Conservation (phyloP, 768 basidiomycete species). For the Phaffia tasmanica region DNA sequence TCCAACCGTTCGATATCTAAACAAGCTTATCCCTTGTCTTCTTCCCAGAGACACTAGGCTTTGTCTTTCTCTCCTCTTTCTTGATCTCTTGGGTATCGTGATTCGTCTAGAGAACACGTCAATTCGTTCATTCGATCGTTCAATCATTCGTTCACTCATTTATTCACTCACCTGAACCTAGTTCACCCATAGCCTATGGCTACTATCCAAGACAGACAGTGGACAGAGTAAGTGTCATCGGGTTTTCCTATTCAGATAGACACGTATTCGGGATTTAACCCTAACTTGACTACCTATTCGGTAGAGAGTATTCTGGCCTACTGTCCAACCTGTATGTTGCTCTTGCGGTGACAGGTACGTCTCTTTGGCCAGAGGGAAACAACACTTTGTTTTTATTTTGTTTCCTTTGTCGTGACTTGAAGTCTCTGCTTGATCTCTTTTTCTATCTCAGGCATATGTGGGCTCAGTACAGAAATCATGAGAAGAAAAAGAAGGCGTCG, state of each 20-base stretch:
- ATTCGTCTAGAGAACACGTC: too few species aligned
- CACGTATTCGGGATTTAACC: neutral
- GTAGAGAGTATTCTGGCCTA: conserved; percentile 21
- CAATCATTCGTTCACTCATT: too few species aligned
- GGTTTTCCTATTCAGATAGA: neutral
- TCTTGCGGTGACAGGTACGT: conserved; percentile 12
- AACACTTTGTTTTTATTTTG: too few species aligned
- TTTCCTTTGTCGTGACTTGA: neutral
- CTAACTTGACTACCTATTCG: neutral
- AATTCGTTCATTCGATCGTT: too few species aligned
- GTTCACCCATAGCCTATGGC: conserved; percentile 4
- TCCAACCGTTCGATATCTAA: too few species aligned
- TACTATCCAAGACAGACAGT: conserved; percentile 20
- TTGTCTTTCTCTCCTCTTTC: too few species aligned
- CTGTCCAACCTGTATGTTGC: conserved; percentile 19
- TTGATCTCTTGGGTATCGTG: too few species aligned
- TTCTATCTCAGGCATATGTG: conserved; percentile 7
- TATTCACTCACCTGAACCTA: too few species aligned
- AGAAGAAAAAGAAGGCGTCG: neutral
- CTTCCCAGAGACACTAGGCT: too few species aligned
- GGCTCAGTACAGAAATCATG: conserved; percentile 10
- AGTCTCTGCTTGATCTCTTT: neutral
- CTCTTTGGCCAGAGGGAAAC: neutral
- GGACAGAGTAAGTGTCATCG: conserved; percentile 5
- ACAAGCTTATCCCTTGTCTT: too few species aligned